Conservation (phyloP, 441 rosid genomes). For the Bocquillonia castaneifolia region DNA sequence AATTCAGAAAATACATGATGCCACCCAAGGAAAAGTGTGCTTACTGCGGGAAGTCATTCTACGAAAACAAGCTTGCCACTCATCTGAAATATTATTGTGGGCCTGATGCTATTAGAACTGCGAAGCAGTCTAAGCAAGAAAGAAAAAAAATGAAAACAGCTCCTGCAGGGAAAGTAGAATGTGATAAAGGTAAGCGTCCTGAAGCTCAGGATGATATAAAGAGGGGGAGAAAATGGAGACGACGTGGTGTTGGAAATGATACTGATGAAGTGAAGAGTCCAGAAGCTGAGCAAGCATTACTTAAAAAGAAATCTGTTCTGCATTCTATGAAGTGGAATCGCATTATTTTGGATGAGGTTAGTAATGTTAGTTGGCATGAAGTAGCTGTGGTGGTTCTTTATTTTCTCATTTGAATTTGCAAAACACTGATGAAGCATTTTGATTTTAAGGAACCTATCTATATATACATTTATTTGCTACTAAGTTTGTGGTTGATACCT, state of each 20-base stretch:
- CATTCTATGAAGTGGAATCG: constrained; percentile 84
- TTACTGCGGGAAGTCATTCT: constrained; percentile 59
- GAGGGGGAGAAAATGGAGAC: constrained; percentile 30
- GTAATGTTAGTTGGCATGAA: constrained; percentile 51
- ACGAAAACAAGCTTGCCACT: constrained; percentile 40
- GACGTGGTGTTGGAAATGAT: constrained; percentile 20
- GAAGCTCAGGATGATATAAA: constrained; percentile 26
- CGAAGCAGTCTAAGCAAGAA: constrained; percentile 74
- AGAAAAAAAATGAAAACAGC: constrained; percentile 42
- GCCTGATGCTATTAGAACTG: constrained; percentile 62
- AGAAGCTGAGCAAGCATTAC: constrained; percentile 21
- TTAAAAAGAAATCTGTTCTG: constrained; percentile 48
- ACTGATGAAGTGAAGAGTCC: constrained; percentile 15
- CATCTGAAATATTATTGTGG: constrained; percentile 73
- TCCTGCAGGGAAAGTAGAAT: constrained; percentile 22
- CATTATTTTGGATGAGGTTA: constrained; percentile 88
- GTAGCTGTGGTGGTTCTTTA: neutral
- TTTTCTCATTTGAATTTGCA: neutral
- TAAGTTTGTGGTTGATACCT: neutral
- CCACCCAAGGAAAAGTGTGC: constrained; percentile 60
- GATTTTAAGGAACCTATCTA: neutral
- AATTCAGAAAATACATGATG: constrained; percentile 71
- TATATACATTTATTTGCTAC: neutral
- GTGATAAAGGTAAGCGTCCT: constrained; percentile 13
- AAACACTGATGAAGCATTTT: neutral